These are phyloP conservation scores for Hanseniaspora meyeri DNA, from an alignment of 805 yeast genomes.

Conservation along the genomic window DNA sequence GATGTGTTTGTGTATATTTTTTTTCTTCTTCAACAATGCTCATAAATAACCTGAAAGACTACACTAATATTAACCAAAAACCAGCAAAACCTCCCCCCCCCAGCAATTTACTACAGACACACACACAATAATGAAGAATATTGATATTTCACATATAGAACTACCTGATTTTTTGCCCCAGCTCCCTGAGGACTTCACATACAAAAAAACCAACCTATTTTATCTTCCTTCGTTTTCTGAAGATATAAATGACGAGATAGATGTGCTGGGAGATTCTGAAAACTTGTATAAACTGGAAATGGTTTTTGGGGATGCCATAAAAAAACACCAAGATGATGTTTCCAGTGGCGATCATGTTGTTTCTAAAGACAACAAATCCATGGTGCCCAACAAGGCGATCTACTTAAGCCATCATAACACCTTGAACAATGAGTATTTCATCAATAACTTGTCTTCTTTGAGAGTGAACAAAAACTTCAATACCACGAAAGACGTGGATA, in stretches of 20 bases:
- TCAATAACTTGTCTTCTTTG: background rate
- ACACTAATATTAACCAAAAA: too few relatives aligned
- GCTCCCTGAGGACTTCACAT: slow-evolving; percentile 8
- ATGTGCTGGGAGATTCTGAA: slow-evolving; percentile 7
- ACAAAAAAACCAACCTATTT: slow-evolving; percentile 1
- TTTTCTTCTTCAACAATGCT: too few relatives aligned
- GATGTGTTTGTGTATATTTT: too few relatives aligned
- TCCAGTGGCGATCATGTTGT: background rate
- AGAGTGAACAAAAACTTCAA: background rate
- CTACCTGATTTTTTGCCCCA: slow-evolving; percentile 8
- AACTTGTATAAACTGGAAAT: background rate
- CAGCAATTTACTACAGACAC: too few relatives aligned
- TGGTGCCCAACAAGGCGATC: slow-evolving; percentile 1
- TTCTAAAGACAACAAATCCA: background rate
- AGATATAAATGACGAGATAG: background rate
- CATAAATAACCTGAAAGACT: too few relatives aligned
- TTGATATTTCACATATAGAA: background rate
- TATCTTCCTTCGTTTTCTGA: slow-evolving; percentile 5
- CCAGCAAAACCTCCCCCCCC: too few relatives aligned
- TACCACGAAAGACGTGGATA: background rate
- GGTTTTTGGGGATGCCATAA: background rate
- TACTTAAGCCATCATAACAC: slow-evolving; percentile 5
- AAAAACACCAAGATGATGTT: background rate
- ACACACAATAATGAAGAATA: background rate
- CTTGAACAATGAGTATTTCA: slow-evolving; percentile 7